Evolutionary conservation across 768 basidiomycete genomes (phyloP), one percentile per base, ranked within the genome.

Genomic region (Trametes punicea): DNA sequence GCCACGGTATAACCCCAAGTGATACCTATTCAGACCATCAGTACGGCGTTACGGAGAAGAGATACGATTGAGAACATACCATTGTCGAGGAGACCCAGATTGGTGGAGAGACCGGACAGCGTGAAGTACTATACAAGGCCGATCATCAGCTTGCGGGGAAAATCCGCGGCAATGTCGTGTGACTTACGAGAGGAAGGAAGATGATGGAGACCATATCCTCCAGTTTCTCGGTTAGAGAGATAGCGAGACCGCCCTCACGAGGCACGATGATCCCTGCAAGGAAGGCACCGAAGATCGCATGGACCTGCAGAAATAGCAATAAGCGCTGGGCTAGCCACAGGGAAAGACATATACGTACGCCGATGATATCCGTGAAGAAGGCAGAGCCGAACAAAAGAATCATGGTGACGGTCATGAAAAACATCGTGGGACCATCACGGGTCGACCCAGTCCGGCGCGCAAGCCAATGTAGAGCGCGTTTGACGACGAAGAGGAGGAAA

Each of bases 141-240:
- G 25, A 64, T 33, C 40, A 36, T 46, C 34, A 4, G 16, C 20
- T 27, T 18, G 51, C 34, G 27, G 42, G 46, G 16, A 6, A 20
- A 23, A 48, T 36, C 10, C 21, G 30, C 26, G 16, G 54, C 48
- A 31, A 48, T 16, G 25, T 39, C 10, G 10, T 18, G 23, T 9
- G 9, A 69, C 77, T 58, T 65, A 91, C 90, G 47, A 96, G 74
- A 3, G 94, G 94, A 11, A 97, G 73, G 72, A 97, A 95, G 40
- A 95, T 84, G 56, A 95, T 87, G 0, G 90, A 73, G 2, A 95
- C 90, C 81, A 96, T 85, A 71, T 98, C 96, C 72, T 99, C 97
- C n/a, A 98, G 74, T 66, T 96, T 98, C 64, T 96, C 92, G 0
- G 91, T 93, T n/a, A 98, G 74, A 0, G 85, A 77, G 48, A 94